These are phyloP conservation scores for Xylaria cubensis DNA, from an alignment of 495 filamentous ascomycete genomes.

Conservation along the genomic window DNA sequence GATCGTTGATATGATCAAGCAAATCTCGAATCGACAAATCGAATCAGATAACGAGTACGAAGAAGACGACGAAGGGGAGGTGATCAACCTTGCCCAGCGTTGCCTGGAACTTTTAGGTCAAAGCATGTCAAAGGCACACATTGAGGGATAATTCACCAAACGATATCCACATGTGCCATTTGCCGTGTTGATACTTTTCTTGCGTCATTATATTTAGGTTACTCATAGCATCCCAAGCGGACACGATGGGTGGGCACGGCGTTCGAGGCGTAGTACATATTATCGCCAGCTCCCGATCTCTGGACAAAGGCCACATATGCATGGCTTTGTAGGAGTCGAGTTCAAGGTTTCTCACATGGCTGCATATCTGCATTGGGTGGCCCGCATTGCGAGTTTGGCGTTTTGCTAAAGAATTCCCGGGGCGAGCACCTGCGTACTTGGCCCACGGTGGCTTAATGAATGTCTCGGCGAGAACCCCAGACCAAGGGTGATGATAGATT, in stretches of 20 bases:
- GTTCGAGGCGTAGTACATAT: conserved; percentile 46
- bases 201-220: conserved; percentile 41
- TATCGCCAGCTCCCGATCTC: conserved; percentile 1
- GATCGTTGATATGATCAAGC: conserved; percentile 87
- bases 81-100: conserved; percentile 87
- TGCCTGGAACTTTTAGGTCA: conserved; percentile 86
- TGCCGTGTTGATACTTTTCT: conserved; percentile 21
- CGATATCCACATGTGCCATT: background rate
- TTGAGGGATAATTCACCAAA: conserved; percentile 54
- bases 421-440: conserved; percentile 16
- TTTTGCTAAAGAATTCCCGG: conserved; percentile 33
- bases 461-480: conserved; percentile 23
- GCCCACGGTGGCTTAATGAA: conserved; percentile 26
- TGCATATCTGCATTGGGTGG: conserved; percentile 45
- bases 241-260: conserved; percentile 44
- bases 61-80: conserved; percentile 88
- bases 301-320: background rate
- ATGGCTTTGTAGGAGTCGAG: conserved; percentile 31
- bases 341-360: conserved; percentile 39
- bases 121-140: conserved; percentile 58
- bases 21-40: conserved; percentile 86
- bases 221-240: conserved; percentile 49
- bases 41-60: conserved; percentile 89
- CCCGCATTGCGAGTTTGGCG: conserved; percentile 34
- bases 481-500: conserved; percentile 17